phyloP scores from a whole-genome alignment of 1,284 basidiomycete species.

The Takashimella tepidaria region DNA sequence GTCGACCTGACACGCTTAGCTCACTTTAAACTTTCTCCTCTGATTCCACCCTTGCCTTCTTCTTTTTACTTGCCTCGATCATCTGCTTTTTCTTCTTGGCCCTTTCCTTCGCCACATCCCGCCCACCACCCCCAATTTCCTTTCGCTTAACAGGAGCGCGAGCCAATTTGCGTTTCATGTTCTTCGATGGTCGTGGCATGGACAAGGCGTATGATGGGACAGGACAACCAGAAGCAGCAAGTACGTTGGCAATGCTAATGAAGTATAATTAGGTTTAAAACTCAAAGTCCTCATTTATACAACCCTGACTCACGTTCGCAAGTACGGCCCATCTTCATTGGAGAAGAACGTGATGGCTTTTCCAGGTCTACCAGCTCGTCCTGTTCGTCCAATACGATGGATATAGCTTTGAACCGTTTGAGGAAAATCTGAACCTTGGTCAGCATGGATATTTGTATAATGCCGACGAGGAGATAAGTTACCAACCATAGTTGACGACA shows the following conservation, averaged over 20 bases:
- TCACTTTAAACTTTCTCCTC: too few relatives aligned
- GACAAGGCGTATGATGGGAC: conserved; percentile 88
- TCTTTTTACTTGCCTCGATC: conserved; percentile 45
- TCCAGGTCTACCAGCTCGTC: conserved; percentile 84
- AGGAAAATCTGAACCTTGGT: conserved; percentile 64
- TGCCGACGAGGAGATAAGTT: conserved; percentile 5
- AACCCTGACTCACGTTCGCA: conserved; percentile 68
- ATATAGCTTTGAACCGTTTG: conserved; percentile 91
- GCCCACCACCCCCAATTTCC: conserved; percentile 63
- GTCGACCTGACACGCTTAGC: too few relatives aligned
- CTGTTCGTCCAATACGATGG: conserved; percentile 93
- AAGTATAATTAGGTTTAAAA: neutral
- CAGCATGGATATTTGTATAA: neutral
- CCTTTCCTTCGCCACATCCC: conserved; percentile 62
- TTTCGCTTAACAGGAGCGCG: conserved; percentile 67
- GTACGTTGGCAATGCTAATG: conserved; percentile 86
- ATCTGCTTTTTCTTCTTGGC: conserved; percentile 65
- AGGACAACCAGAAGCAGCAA: conserved; percentile 78
- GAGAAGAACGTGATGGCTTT: conserved; percentile 95
- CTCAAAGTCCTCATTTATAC: neutral
- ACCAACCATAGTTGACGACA: conserved; percentile 76
- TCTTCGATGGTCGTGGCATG: conserved; percentile 79
- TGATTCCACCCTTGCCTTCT: conserved; percentile 24
- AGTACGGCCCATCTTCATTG: conserved; percentile 81
- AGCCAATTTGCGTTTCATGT: conserved; percentile 78